These are phyloP conservation scores for Massospora cicadina DNA, from an alignment of 371 early-diverging fungal species.

Conservation along the genomic window DNA sequence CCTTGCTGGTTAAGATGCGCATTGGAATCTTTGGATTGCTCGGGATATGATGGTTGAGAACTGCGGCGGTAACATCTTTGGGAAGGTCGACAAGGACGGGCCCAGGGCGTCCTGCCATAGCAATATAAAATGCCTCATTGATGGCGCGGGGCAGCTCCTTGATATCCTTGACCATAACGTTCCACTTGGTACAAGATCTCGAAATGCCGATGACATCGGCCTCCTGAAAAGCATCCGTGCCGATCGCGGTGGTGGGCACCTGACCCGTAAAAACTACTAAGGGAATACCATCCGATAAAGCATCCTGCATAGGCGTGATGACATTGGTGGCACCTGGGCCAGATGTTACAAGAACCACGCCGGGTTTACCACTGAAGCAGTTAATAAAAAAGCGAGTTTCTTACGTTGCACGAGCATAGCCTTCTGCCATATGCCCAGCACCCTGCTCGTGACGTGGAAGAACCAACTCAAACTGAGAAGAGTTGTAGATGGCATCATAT, in stretches of 20 bases:
- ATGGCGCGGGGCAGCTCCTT: constrained; percentile 88
- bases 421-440: constrained; percentile 96
- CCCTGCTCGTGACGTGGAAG: constrained; percentile 95
- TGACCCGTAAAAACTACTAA: constrained; percentile 90
- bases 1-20: constrained; percentile 30
- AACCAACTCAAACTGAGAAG: constrained; percentile 82
- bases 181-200: constrained; percentile 88
- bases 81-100: constrained; percentile 95
- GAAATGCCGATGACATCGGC: constrained; percentile 92
- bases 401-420: constrained; percentile 84
- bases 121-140: constrained; percentile 92
- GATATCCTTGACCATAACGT: constrained; percentile 93
- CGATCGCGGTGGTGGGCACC: constrained; percentile 80
- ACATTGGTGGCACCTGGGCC: constrained; percentile 98
- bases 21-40: constrained; percentile 43
- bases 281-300: constrained; percentile 83
- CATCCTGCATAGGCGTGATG: constrained; percentile 94
- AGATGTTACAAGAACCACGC: constrained; percentile 87
- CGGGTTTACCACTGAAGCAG: constrained; percentile 60
- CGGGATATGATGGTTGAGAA: constrained; percentile 65
- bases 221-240: constrained; percentile 95
- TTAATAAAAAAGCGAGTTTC: constrained; percentile 13
- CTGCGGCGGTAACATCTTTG: constrained; percentile 88
- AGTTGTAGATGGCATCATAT: constrained; percentile 92
- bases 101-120: constrained; percentile 89